These are phyloP conservation scores for Monosporascus sp. DNA, from an alignment of 2,329 filamentous ascomycete species.

Conservation along the genomic window DNA sequence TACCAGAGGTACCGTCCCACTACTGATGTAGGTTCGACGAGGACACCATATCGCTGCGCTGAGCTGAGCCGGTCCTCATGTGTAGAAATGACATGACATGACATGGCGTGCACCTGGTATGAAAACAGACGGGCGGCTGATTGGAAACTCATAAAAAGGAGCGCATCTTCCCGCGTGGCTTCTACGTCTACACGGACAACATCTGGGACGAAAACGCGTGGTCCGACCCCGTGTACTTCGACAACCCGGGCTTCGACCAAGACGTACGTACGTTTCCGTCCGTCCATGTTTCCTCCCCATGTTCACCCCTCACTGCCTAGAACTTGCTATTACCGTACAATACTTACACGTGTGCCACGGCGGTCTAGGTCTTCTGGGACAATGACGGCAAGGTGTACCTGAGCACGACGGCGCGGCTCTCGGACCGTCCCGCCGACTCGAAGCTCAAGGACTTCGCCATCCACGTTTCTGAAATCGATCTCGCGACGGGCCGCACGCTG, in stretches of 20 bases:
- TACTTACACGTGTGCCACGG: not conserved
- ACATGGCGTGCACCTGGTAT: not conserved
- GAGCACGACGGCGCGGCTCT: slow-evolving; percentile 35
- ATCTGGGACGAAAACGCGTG: slow-evolving; percentile 47
- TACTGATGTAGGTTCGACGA: slow-evolving; percentile 16
- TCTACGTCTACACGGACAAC: slow-evolving; percentile 48
- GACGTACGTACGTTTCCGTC: slow-evolving; percentile 32
- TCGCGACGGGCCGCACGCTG: slow-evolving; percentile 35
- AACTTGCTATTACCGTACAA: not conserved
- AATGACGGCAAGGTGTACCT: slow-evolving; percentile 40
- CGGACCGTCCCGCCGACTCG: slow-evolving; percentile 29
- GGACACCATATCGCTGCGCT: too few species aligned
- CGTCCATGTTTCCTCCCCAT: not conserved
- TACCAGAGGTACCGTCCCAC: slow-evolving; percentile 40
- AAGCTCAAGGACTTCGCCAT: slow-evolving; percentile 49
- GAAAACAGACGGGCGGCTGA: not conserved
- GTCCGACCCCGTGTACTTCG: slow-evolving; percentile 51
- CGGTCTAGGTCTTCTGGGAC: slow-evolving; percentile 39
- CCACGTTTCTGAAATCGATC: slow-evolving; percentile 39
- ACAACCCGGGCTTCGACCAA: slow-evolving; percentile 49
- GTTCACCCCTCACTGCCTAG: not conserved
- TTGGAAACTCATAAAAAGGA: slow-evolving; percentile 21
- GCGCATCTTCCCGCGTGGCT: slow-evolving; percentile 46
- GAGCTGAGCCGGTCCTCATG: too few species aligned
- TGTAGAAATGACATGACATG: too few species aligned